These are phyloP conservation scores for Mucor plumbeus DNA, from an alignment of 371 early-diverging fungal species.

Conservation along the genomic window DNA sequence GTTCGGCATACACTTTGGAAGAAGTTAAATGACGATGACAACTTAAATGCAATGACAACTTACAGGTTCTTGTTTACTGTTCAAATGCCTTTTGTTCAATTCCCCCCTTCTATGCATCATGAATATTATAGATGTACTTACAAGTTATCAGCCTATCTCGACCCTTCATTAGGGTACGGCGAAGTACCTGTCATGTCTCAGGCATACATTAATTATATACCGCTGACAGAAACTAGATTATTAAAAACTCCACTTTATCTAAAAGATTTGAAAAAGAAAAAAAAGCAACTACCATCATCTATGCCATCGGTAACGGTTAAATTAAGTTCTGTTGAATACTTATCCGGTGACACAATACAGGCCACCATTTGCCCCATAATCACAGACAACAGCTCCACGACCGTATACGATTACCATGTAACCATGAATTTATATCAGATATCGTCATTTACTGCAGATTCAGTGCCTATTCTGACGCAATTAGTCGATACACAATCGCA, in stretches of 20 bases:
- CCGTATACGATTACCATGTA: slow-evolving; percentile 4
- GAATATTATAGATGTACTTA: slow-evolving; percentile 11
- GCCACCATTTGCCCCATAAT: slow-evolving; percentile 1
- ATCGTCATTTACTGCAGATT: slow-evolving; percentile 7
- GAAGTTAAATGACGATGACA: neutral
- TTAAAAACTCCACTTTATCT: slow-evolving; percentile 14
- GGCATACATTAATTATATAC: slow-evolving; percentile 5
- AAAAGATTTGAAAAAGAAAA: neutral
- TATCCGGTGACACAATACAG: slow-evolving; percentile 18
- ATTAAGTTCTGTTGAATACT: slow-evolving; percentile 14
- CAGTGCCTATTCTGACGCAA: neutral
- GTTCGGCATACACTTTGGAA: slow-evolving; percentile 5
- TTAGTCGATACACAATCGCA: slow-evolving; percentile 10
- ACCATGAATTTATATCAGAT: slow-evolving; percentile 20
- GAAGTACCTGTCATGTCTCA: slow-evolving; percentile 13
- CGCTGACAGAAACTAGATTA: slow-evolving; percentile 12
- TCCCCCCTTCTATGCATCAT: slow-evolving; percentile 25
- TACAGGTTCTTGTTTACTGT: slow-evolving; percentile 22
- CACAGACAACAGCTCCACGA: neutral
- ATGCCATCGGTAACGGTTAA: slow-evolving; percentile 6
- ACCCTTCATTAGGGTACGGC: neutral
- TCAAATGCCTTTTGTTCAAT: slow-evolving; percentile 29
- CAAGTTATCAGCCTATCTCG: slow-evolving; percentile 10
- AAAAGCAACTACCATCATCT: neutral
- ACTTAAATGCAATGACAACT: neutral